A percentile compares a stretch with the other conserved stretches of the same genome.
Conservation (phyloP, 106 monocot species). For the Apostasia shenzhenica region DNA sequence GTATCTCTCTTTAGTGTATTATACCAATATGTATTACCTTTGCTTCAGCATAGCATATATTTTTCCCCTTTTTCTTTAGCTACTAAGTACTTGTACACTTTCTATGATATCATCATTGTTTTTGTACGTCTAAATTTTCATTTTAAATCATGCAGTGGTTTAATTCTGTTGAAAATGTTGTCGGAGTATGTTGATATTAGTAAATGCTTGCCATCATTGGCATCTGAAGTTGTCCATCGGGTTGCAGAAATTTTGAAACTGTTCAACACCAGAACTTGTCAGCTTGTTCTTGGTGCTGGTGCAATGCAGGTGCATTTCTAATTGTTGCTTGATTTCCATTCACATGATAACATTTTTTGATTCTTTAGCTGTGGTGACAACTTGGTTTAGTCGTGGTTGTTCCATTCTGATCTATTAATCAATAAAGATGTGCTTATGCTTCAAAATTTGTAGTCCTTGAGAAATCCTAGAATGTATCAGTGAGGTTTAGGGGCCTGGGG, state of each 20-base stretch:
- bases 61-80: background rate
- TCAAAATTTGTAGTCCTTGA: no score
- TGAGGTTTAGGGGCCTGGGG: no score
- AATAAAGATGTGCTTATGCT: no score
- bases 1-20: no score
- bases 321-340: no score
- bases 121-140: background rate
- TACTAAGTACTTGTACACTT: background rate
- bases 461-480: no score
- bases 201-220: constrained; percentile 76
- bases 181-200: constrained; percentile 90
- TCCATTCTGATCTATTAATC: no score
- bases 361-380: background rate
- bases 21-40: background rate
- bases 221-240: constrained; percentile 91
- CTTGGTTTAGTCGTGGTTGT: no score
- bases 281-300: constrained; percentile 99
- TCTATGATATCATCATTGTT: background rate
- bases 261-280: constrained; percentile 91
- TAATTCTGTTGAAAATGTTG: constrained; percentile 90
- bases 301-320: constrained; percentile 82
- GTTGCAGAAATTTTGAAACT: constrained; percentile 87
- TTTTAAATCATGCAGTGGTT: constrained; percentile 54
- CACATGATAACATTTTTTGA: background rate
- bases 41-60: background rate